These are phyloP conservation scores for Quercus gilva DNA, from an alignment of 306 rosid genomes.

Conservation along the genomic window DNA sequence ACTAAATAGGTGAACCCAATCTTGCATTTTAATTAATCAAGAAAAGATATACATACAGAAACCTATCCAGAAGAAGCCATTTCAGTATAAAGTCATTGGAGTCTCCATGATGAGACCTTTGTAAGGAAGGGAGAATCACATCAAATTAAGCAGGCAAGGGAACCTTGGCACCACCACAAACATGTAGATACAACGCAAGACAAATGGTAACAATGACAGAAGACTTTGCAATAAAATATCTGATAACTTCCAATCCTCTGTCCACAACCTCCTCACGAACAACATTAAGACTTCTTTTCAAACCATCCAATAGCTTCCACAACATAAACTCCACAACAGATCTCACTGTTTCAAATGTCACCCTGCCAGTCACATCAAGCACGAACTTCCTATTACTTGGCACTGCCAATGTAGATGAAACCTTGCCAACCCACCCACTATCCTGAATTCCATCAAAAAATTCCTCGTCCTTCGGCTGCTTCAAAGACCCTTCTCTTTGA, in stretches of 20 bases:
- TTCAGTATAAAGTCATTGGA: neutral
- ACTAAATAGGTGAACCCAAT: neutral
- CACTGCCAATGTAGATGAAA: constrained; percentile 72
- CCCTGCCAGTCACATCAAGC: constrained; percentile 85
- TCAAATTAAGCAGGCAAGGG: constrained; percentile 57
- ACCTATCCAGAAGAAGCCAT: neutral
- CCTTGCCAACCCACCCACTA: constrained; percentile 57
- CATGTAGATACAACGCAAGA: constrained; percentile 76
- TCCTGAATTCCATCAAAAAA: constrained; percentile 28
- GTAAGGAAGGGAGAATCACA: constrained; percentile 2
- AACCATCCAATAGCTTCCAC: constrained; percentile 57
- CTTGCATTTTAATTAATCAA: neutral
- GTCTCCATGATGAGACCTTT: neutral
- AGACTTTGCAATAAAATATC: constrained; percentile 75
- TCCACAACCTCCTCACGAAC: constrained; percentile 60
- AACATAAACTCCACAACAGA: constrained; percentile 63
- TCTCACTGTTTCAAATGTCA: constrained; percentile 67
- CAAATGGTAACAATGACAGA: constrained; percentile 74
- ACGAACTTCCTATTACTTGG: constrained; percentile 70
- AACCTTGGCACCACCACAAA: constrained; percentile 57
- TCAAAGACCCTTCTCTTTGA: constrained; percentile 34
- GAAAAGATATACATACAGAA: neutral
- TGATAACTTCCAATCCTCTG: constrained; percentile 64
- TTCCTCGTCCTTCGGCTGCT: constrained; percentile 24
- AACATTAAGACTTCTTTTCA: constrained; percentile 49